Evolutionary conservation across 2,329 filamentous ascomycete species (phyloP), one percentile per base, ranked within the genome.

Genomic region (Aureobasidium sp.): DNA sequence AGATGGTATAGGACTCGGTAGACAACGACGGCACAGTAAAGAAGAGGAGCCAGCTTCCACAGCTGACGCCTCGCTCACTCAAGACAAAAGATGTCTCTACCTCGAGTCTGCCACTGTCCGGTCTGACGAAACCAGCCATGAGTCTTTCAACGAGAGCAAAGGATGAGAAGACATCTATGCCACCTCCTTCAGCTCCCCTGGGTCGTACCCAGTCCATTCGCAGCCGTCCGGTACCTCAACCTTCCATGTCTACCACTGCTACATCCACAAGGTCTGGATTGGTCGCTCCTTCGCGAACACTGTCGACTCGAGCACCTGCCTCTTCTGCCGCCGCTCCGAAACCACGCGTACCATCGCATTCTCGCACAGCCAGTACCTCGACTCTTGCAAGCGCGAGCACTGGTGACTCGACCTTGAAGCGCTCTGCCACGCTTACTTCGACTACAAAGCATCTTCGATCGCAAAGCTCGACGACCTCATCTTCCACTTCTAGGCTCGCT

Each of bases 21-120:
- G 54, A 45, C 21, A 44, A 37, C 16, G 32, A 41, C 14, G 36
- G 32, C 34, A 41, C 32, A 9, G 55, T 37, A 3, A 49, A 59
- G 37, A 60, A 50, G 47, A 60, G 37, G 37, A 60, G 57, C n/a
- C 57, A 60, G 30, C 57, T 60, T 36, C 57, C 57, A 50, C 57
- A 60, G 42, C 39, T 60, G 57, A 60, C 57, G 34, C 57, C 57
- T 3, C 57, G 47, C 27, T 50, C 55, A 13, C 5, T 49, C 44
- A 59, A 59, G 44, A 59, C 37, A n/a, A 39, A 37, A 30, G 45
- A 45, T n/a, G 57, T 51, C 29, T 27, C 57, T 50, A 10, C 13
- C 2, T 60, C 57, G 14, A 60, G 47, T 13, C 6, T 60, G 21
- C 45, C 57, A 7, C n/a, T 51, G 27, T 44, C 37, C 2, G 37